Evolutionary conservation across 1,284 basidiomycete genomes (phyloP), one percentile per base, ranked within the genome.

Genomic region (Singerocomus inundabilis): DNA sequence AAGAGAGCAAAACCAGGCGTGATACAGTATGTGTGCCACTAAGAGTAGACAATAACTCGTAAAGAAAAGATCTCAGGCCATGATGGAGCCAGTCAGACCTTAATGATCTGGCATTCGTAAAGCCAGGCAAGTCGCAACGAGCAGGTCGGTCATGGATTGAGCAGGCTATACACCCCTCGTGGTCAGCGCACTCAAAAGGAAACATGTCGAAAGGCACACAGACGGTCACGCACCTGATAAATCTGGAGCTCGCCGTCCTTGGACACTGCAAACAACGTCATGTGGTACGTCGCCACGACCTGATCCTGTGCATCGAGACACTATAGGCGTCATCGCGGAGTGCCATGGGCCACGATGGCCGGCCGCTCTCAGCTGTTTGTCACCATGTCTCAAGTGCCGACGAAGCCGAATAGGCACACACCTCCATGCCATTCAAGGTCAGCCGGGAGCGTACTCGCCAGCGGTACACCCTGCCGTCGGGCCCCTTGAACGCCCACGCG

Each of bases 211-310:
- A 26, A 5, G 9, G 6, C 24, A 18, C 11, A 3, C 13, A 33
- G n/a, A n/a, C n/a, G 25, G 24, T 44, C 21, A 48, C 63, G 21
- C 49, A 70, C 65, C 54, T 66, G 57, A 48, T 69, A 25, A 11
- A 70, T 53, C 21, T 60, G 43, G 6, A 70, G 62, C 33, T 67
- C 68, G 4, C 68, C 65, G 26, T 67, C 67, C 44, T 70, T 67
- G 36, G 41, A 59, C 35, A 66, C 24, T 10, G 68, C 68, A 51
- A 67, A 56, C 13, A 54, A 39, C 26, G 63, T 68, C 24, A 67
- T 55, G 25, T 68, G 64, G 44, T 70, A 67, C 8, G 67, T 68
- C 5, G 64, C 64, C 16, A 70, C 54, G 6, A 70, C 48, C 24
- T 55, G 54, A 38, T 47, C 44, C 24, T 40, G 54, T 3, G 60